These are phyloP conservation scores for Microbotryum lychnidis-dioicae DNA, from an alignment of 1,284 basidiomycete genomes.

Conservation along the genomic window DNA sequence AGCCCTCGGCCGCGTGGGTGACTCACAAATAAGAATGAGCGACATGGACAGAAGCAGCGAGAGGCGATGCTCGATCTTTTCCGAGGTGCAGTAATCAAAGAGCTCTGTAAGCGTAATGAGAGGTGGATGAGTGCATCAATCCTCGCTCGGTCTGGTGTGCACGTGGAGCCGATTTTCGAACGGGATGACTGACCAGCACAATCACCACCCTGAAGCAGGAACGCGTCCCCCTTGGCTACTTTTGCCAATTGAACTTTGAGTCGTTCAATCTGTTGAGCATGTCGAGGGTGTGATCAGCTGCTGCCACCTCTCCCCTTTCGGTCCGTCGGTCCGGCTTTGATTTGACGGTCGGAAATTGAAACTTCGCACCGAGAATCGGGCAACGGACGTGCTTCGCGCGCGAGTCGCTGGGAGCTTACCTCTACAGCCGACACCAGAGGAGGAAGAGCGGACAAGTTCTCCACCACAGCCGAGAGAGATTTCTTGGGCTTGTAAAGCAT, in stretches of 20 bases:
- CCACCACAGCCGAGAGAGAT: constrained; percentile 50
- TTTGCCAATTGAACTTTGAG: constrained; percentile 67
- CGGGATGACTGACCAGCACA: constrained; percentile 56
- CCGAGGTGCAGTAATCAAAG: constrained; percentile 50
- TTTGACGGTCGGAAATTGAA: background rate
- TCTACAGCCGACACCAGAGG: constrained; percentile 83
- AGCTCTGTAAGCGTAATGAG: constrained; percentile 31
- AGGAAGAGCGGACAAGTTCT: constrained; percentile 64
- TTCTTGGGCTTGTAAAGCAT: constrained; percentile 42
- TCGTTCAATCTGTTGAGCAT: constrained; percentile 62
- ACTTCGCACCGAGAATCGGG: background rate
- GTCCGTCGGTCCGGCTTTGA: constrained; percentile 13
- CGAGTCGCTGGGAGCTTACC: constrained; percentile 46
- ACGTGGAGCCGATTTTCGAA: background rate
- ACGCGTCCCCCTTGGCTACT: constrained; percentile 80
- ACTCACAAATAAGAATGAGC: constrained; percentile 51
- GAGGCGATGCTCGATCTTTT: constrained; percentile 88
- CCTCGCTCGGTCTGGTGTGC: background rate
- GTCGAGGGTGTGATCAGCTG: background rate
- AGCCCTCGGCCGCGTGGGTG: constrained; percentile 65
- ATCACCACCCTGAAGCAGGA: constrained; percentile 92
- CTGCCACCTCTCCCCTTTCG: background rate
- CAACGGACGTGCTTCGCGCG: background rate
- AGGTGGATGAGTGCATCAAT: no score
- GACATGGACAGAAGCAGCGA: constrained; percentile 92